Evolutionary conservation across 768 basidiomycete genomes (phyloP).

Genomic region (Mycena latifolia): DNA sequence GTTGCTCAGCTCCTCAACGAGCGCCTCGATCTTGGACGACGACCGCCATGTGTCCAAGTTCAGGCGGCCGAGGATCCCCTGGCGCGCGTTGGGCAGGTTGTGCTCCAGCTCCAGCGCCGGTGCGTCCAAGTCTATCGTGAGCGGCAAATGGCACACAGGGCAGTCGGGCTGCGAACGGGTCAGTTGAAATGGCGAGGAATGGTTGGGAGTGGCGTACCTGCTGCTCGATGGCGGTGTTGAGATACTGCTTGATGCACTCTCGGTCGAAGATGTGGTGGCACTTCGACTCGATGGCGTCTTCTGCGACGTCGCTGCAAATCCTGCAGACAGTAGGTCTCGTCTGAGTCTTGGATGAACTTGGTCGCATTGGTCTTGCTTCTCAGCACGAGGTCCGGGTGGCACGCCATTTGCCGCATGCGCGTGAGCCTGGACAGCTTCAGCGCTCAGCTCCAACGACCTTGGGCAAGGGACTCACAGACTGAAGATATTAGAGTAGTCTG

Average conservation of each 20-base stretch:
- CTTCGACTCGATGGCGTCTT: conserved; percentile 95
- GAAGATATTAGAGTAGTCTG: conserved; percentile 93
- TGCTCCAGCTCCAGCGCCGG: conserved; percentile 90
- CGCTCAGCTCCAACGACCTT: neutral
- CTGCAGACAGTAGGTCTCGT: conserved; percentile 91
- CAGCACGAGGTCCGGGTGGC: conserved; percentile 94
- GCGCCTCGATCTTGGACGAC: conserved; percentile 97
- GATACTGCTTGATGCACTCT: conserved; percentile 95
- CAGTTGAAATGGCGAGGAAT: conserved; percentile 8
- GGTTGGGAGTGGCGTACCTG: conserved; percentile 56
- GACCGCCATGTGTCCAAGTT: conserved; percentile 93
- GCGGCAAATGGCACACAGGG: conserved; percentile 92
- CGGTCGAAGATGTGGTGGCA: conserved; percentile 97
- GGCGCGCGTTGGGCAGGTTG: conserved; percentile 63
- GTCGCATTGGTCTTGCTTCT: conserved; percentile 84
- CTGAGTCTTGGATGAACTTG: conserved; percentile 68
- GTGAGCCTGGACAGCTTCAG: conserved; percentile 72
- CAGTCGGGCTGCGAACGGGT: conserved; percentile 77
- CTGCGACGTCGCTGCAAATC: conserved; percentile 96
- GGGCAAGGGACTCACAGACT: conserved; percentile 64
- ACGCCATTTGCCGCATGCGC: conserved; percentile 96
- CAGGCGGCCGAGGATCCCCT: conserved; percentile 94
- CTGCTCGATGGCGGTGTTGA: conserved; percentile 78
- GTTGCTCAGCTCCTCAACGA: conserved; percentile 93
- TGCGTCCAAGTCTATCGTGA: conserved; percentile 97